Conservation (phyloP, 2,329 filamentous ascomycete genomes). For the Sporothrix brasiliensis region DNA sequence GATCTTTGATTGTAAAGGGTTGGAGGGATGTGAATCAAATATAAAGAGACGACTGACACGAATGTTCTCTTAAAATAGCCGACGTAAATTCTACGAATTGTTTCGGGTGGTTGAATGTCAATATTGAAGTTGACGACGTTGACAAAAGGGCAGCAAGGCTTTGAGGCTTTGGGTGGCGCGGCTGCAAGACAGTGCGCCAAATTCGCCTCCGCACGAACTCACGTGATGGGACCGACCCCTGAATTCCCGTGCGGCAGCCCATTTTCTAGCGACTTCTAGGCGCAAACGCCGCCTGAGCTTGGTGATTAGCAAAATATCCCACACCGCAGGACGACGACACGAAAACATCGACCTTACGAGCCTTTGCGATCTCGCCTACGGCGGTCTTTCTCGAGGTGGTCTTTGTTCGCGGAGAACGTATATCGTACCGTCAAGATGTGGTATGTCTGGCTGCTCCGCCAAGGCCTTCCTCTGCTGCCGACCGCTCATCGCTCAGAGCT, state of each 20-base stretch:
- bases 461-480: background rate
- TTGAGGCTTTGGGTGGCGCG: constrained; percentile 4
- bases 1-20: background rate
- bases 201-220: constrained; percentile 27
- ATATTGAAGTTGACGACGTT: background rate
- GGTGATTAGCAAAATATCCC: constrained; percentile 14
- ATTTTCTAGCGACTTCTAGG: constrained; percentile 27
- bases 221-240: constrained; percentile 27
- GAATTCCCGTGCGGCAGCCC: background rate
- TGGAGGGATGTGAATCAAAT: no score
- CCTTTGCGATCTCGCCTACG: background rate
- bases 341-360: constrained; percentile 20
- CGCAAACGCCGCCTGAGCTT: constrained; percentile 15
- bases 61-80: no score
- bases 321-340: background rate
- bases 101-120: constrained; percentile 2
- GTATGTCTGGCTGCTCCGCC: constrained; percentile 14
- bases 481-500: background rate
- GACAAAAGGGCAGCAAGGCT: background rate
- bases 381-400: background rate
- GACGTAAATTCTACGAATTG: no score
- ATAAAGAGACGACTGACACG: no score
- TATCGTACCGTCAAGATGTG: constrained; percentile 26
- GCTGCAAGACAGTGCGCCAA: constrained; percentile 26
- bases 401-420: background rate